Base-by-base conservation (phyloP, 352 stramenopile species). In the Phytophthora hybrid region DNA sequence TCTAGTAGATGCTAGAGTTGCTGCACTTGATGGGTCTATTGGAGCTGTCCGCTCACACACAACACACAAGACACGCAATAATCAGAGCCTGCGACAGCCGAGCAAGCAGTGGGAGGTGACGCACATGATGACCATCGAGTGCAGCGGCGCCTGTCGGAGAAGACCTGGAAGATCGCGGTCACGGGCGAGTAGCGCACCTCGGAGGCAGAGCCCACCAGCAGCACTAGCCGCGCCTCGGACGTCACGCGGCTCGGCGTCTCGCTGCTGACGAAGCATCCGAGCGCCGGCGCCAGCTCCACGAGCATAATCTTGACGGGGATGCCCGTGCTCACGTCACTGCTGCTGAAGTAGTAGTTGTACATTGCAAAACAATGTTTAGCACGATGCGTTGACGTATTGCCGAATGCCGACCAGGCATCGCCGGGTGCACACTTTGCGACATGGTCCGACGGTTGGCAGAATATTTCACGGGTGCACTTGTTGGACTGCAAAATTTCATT, bases 271-370 rank as follows among this genome's bases (percentile, higher is more conserved):
- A 77, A 76, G 34, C 83, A 82, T 46, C 77, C 79, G 14, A 87
- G 71, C 8, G 84, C 63, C 7, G 89, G 86, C 16, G 85, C 80
- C 21, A 96, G 76, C 63, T 96, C 90, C 41, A 96, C 63, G 10
- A 86, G 66, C 57, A 87, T 93, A 64, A 96, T 80, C 65, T 94
- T 93, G 76, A 96, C 76, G 53, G 82, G 85, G 70, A 96, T 92
- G 69, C 76, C 80, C 53, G 82, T 88, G 75, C 89, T 89, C 65
- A 95, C 87, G 71, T 1, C 23, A 3, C 88, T 84, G 66, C 88
- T 95, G 77, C 90, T 96, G 49, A 96, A 69, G 76, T 95, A 96
- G 77, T 96, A 96, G 61, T 85, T 87, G 66, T 96, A 95, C 80
- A 95, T 26, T 26, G 23, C 23, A 26, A 1, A 26, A 26, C 23